Conservation (phyloP, 2,329 filamentous ascomycete species). For the Torrubiella hemipterigena region DNA sequence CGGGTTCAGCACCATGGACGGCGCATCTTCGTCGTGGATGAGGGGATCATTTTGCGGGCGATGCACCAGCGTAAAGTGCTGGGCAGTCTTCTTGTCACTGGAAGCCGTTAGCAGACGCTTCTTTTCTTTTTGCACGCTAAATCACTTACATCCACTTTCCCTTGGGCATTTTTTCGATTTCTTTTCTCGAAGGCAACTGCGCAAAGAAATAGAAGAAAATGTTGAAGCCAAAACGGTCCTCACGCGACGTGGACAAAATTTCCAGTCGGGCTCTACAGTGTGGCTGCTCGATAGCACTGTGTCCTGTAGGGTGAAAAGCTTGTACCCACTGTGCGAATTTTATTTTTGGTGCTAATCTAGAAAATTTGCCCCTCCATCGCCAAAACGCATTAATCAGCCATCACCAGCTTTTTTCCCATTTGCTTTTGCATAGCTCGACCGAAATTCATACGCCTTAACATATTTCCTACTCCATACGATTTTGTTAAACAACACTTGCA, state of each 20-base stretch:
- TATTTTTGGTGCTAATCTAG: constrained; percentile 9
- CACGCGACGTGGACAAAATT: constrained; percentile 17
- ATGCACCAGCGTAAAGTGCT: constrained; percentile 89
- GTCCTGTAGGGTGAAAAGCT: background rate
- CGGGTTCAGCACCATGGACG: constrained; percentile 81
- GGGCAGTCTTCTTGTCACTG: constrained; percentile 77
- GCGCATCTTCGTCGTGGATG: constrained; percentile 82
- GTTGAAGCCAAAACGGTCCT: constrained; percentile 3
- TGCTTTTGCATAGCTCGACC: background rate
- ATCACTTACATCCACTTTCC: constrained; percentile 55
- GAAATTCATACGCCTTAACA: background rate
- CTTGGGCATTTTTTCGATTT: constrained; percentile 51
- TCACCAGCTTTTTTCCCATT: constrained; percentile 8
- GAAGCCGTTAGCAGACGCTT: constrained; percentile 13
- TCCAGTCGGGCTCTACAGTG: constrained; percentile 7
- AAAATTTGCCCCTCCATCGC: constrained; percentile 38
- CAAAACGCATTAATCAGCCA: constrained; percentile 27
- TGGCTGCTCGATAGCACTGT: constrained; percentile 17
- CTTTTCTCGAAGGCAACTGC: constrained; percentile 12
- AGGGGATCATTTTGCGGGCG: constrained; percentile 94
- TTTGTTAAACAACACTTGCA: background rate
- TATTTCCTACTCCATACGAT: background rate
- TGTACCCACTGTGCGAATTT: constrained; percentile 16
- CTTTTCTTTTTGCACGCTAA: background rate
- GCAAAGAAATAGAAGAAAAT: too few relatives aligned